phyloP scores from a whole-genome alignment of 352 stramenopile genomes.

The Phytophthora pisi region DNA sequence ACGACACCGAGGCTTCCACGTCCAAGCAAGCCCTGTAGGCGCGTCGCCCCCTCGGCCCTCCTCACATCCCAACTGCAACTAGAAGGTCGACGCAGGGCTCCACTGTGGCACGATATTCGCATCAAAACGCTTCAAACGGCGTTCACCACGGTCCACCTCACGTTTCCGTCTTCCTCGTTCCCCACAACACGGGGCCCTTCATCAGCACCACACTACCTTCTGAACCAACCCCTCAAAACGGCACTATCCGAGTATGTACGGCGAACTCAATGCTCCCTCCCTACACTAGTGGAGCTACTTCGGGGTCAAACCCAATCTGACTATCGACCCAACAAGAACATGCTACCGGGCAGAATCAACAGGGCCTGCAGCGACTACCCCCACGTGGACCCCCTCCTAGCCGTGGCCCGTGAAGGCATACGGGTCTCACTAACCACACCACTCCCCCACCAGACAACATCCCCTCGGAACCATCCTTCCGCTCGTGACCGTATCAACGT shows the following conservation, averaged over 20 bases:
- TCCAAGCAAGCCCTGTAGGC: background rate
- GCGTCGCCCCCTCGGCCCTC: background rate
- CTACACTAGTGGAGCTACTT: background rate
- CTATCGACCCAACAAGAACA: slow-evolving; percentile 8
- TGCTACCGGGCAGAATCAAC: background rate
- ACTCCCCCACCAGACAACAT: background rate
- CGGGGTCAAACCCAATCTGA: background rate
- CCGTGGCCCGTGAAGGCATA: background rate
- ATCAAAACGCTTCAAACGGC: background rate
- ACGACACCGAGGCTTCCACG: background rate
- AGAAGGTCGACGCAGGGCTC: background rate
- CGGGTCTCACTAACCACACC: background rate
- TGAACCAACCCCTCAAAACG: background rate
- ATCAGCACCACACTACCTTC: background rate
- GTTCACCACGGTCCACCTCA: background rate
- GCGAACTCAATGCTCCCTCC: background rate
- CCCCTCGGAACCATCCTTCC: too few relatives aligned
- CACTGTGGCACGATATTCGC: background rate
- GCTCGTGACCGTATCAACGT: too few relatives aligned
- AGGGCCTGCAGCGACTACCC: background rate
- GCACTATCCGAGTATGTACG: background rate
- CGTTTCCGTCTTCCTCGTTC: background rate
- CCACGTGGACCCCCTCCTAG: background rate
- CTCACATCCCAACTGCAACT: background rate
- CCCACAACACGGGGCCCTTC: background rate